Evolutionary conservation across 345 rosid genomes (phyloP).

Genomic region (Eucalyptus lansdowneana): DNA sequence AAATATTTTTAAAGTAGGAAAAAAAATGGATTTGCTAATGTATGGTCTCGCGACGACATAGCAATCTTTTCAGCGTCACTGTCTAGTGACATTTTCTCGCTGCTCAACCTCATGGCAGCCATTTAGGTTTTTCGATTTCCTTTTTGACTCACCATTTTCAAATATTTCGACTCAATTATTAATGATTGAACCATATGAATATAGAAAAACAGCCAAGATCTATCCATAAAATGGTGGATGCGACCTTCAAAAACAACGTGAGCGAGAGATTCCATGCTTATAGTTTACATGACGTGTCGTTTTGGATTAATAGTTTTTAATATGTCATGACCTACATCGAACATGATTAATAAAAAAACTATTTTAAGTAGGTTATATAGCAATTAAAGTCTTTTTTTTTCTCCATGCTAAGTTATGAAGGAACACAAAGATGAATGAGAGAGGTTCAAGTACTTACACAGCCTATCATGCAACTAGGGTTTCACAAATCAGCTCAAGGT

Average conservation of each 20-base stretch:
- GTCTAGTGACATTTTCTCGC: neutral
- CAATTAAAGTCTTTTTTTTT: neutral
- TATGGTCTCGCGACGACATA: neutral
- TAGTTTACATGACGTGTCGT: accelerated
- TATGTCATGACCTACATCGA: accelerated
- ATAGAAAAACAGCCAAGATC: neutral
- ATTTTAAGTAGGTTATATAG: neutral
- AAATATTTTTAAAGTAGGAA: neutral
- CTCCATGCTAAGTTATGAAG: neutral
- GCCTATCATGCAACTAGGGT: neutral
- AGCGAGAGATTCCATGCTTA: neutral
- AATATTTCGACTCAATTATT: neutral
- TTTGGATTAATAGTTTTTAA: neutral
- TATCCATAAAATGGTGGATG: neutral
- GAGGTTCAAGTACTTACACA: neutral
- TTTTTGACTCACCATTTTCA: neutral
- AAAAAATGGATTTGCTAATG: neutral
- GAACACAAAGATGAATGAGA: neutral
- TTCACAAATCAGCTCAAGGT: neutral
- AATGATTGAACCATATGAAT: neutral
- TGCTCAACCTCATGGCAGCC: neutral
- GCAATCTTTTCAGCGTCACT: neutral
- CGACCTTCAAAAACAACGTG: neutral
- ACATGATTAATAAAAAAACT: neutral
- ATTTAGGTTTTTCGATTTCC: neutral